Evolutionary conservation across 768 basidiomycete genomes (phyloP).

Genomic region (Pleurotus ostreatus): DNA sequence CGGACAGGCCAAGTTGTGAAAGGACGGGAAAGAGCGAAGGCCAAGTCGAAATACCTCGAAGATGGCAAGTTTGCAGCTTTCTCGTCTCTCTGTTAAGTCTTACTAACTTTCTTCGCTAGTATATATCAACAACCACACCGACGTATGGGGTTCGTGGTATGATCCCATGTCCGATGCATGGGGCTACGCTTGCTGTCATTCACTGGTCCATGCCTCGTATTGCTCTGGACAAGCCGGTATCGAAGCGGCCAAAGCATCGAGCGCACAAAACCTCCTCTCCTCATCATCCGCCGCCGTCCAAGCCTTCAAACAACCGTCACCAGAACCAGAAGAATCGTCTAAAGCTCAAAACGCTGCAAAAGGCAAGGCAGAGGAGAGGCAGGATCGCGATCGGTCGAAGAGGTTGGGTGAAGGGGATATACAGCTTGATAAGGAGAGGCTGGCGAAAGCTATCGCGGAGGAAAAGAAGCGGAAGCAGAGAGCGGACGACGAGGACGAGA

Average conservation of each 20-base stretch:
- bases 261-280: slow-evolving; percentile 54
- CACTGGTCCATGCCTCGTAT: slow-evolving; percentile 79
- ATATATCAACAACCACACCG: slow-evolving; percentile 87
- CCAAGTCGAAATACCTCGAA: slow-evolving; percentile 91
- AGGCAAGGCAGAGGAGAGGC: slow-evolving; percentile 24
- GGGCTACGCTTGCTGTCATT: slow-evolving; percentile 97
- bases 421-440: slow-evolving; percentile 64
- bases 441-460: slow-evolving; percentile 68
- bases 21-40: slow-evolving; percentile 85
- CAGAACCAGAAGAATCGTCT: slow-evolving; percentile 25
- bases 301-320: slow-evolving; percentile 6
- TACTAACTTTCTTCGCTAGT: slow-evolving; percentile 40
- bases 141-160: slow-evolving; percentile 99
- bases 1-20: slow-evolving; percentile 87
- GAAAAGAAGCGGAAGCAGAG: slow-evolving; percentile 76
- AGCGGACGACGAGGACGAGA: slow-evolving; percentile 55
- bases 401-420: slow-evolving; percentile 80
- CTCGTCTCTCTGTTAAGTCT: slow-evolving; percentile 8
- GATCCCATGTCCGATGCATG: slow-evolving; percentile 64
- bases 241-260: slow-evolving; percentile 71
- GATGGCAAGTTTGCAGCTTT: slow-evolving; percentile 61
- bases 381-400: slow-evolving; percentile 57
- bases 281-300: slow-evolving; percentile 22
- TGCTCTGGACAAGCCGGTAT: slow-evolving; percentile 88
- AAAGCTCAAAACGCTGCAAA: not conserved